Base-by-base conservation (phyloP, 139 green algal genomes). In the Chlamydomonas incerta region DNA sequence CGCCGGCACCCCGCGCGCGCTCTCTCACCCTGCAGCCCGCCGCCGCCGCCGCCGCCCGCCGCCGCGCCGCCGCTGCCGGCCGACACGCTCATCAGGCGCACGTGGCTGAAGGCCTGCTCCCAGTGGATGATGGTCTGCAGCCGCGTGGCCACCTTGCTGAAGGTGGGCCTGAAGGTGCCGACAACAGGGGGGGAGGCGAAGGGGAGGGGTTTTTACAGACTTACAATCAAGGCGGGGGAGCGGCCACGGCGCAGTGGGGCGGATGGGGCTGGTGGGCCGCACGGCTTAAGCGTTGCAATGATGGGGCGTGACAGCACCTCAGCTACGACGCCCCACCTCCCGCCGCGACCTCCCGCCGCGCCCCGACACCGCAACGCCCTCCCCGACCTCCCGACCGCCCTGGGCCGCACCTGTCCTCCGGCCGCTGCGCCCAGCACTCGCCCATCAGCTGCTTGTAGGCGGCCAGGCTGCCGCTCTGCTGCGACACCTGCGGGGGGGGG, bases 121-220 rank as follows among this genome's bases (percentile, higher is more conserved):
- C 65, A 71, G 65, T 71, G 65, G n/a, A 71, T 71, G 65, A 71
- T 71, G n/a, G 13, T 71, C 67, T 72, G 67, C 67, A 72, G 67
- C 17, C 67, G 67, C 18, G 28, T 14, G 9, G 67, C 67, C 33
- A 47, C 67, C 67, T 47, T 47, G 67, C 14, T 18, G 67, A 72
- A 72, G 33, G 18, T 29, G 33, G 67, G 67, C 67, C 67, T 72
- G 67, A 13, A 13, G 33, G 67, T 8, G 4, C 2, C 33, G 28
- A 57, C 15, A 28, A 65, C 8, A 28, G 24, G 24, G 26, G 24
- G 2, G 13, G 60, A 21, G 24, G 24, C 1, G 55, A 24, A 2
- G 55, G 11, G 55, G 55, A 60, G 55, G 55, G n/a, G n/a, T n/a
- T n/a, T n/a, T n/a, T n/a, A n/a, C n/a, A n/a, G n/a, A n/a, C n/a